A percentile compares a stretch with the other conserved stretches of the same genome.
Conservation (phyloP, 2,329 filamentous ascomycete species). For the Chrysosporium queenslandicum region DNA sequence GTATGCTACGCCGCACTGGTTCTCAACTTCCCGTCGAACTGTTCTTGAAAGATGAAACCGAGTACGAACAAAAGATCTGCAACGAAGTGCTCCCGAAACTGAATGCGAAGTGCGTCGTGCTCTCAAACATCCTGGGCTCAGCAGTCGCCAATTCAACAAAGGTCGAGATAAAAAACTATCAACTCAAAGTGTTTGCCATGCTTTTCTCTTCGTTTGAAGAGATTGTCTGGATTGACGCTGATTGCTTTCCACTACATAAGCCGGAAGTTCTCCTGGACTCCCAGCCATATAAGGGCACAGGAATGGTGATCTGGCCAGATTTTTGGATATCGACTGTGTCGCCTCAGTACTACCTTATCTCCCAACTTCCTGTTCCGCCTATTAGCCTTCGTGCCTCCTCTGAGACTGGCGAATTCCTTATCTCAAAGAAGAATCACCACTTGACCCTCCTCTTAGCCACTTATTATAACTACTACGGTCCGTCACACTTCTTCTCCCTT, state of each 20-base stretch:
- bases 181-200: conserved; percentile 49
- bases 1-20: conserved; percentile 28
- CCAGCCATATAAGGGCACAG: conserved; percentile 43
- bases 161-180: conserved; percentile 38
- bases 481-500: conserved; percentile 38
- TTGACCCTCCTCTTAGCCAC: conserved; percentile 37
- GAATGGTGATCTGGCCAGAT: conserved; percentile 51
- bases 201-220: conserved; percentile 51
- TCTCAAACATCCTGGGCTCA: conserved; percentile 12
- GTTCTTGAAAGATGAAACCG: conserved; percentile 22
- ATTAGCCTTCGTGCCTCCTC: conserved; percentile 23
- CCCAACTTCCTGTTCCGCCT: conserved; percentile 25
- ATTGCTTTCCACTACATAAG: conserved; percentile 44
- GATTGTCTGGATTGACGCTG: conserved; percentile 50
- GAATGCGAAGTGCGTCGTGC: conserved; percentile 24
- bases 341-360: conserved; percentile 34
- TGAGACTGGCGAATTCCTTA: conserved; percentile 39
- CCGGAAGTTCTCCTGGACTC: conserved; percentile 41
- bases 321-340: conserved; percentile 39
- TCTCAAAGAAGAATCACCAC: conserved; percentile 36
- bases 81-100: conserved; percentile 24
- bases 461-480: conserved; percentile 44
- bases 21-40: conserved; percentile 31
- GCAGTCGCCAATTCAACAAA: conserved; percentile 17
- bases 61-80: conserved; percentile 26